Conservation (phyloP, 768 basidiomycete species). For the Lactarius akahatsu region DNA sequence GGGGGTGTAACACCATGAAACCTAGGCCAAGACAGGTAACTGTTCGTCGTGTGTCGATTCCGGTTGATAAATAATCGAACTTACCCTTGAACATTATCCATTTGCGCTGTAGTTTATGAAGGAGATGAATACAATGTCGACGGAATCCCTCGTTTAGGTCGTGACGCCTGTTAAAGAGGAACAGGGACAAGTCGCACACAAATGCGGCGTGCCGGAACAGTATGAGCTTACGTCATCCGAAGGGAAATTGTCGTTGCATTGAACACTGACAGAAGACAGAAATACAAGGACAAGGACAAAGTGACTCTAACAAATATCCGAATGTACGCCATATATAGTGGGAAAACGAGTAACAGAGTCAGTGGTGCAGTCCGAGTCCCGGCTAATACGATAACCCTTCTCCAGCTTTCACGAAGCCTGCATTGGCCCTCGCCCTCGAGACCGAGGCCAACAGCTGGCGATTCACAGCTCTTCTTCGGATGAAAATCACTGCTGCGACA, state of each 20-base stretch:
- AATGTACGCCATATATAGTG: neutral
- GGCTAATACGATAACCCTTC: neutral
- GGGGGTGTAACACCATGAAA: slow-evolving; percentile 84
- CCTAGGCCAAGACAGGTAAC: slow-evolving; percentile 39
- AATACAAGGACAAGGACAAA: neutral
- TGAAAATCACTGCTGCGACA: slow-evolving; percentile 44
- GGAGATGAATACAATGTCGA: neutral
- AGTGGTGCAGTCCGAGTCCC: neutral
- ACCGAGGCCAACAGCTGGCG: neutral
- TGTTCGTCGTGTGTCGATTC: neutral
- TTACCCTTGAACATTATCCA: slow-evolving; percentile 27
- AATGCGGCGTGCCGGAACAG: neutral
- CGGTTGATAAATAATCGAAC: neutral
- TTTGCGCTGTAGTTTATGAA: slow-evolving; percentile 4
- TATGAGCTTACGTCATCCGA: slow-evolving; percentile 18
- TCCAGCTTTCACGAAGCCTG: slow-evolving; percentile 5
- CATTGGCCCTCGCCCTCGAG: neutral
- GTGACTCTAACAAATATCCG: neutral
- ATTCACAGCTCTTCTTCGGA: slow-evolving; percentile 48
- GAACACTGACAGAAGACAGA: neutral
- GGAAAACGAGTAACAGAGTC: neutral
- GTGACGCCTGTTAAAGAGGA: neutral
- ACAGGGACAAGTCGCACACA: neutral
- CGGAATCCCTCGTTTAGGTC: neutral
- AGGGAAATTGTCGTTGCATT: neutral